These are phyloP conservation scores for Vitis riparia DNA, from an alignment of 164 flowering plant species.

Conservation along the genomic window DNA sequence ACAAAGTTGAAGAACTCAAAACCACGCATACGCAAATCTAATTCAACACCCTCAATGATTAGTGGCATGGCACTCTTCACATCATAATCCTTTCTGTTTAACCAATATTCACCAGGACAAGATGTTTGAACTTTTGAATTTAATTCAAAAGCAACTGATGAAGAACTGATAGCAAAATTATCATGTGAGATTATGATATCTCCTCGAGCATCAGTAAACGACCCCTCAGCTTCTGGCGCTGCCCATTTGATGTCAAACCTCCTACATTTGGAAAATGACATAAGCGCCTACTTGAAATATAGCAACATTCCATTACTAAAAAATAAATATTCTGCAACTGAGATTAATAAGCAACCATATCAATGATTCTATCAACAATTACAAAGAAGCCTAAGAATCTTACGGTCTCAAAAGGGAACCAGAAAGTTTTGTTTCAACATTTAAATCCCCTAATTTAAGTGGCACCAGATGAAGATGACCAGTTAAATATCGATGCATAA, in stretches of 20 bases:
- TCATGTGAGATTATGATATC: constrained; percentile 90
- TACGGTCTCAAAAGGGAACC: constrained; percentile 94
- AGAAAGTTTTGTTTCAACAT: constrained; percentile 94
- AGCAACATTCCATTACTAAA: background rate
- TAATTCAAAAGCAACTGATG: constrained; percentile 89
- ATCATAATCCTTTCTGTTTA: constrained; percentile 30
- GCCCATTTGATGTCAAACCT: constrained; percentile 97
- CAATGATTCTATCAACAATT: constrained; percentile 1
- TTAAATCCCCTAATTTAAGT: constrained; percentile 74
- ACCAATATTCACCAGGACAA: constrained; percentile 59
- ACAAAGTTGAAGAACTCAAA: constrained; percentile 86
- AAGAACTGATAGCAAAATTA: constrained; percentile 64
- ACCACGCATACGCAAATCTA: constrained; percentile 93
- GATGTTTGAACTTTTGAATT: constrained; percentile 68
- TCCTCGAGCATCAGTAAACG: constrained; percentile 94
- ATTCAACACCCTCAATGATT: constrained; percentile 78
- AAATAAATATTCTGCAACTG: background rate
- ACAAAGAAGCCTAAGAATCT: constrained; percentile 25
- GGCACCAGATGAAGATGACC: constrained; percentile 63
- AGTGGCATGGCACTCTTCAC: constrained; percentile 36
- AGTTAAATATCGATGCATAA: constrained; percentile 76
- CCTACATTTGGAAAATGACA: constrained; percentile 39
- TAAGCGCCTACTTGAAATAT: constrained; percentile 4
- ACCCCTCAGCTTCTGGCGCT: constrained; percentile 97
- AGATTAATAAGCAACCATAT: constrained; percentile 5